Base-by-base conservation (phyloP, 2,329 filamentous ascomycete species). In the Colletotrichum magnum region DNA sequence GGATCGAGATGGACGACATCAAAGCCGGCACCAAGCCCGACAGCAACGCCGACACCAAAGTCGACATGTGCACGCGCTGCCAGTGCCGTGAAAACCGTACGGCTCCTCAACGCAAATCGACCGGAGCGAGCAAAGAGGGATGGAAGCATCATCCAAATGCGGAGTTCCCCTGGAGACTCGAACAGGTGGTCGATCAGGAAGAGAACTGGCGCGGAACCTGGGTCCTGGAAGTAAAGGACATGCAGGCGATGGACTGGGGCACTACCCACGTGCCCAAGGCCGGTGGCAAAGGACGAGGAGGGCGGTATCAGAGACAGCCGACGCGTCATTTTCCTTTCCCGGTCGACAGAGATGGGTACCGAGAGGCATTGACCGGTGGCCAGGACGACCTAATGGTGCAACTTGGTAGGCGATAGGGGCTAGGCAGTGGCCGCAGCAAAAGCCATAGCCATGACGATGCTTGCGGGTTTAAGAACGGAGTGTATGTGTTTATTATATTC, bases 121-220 rank as follows among this genome's bases (percentile, higher is more conserved):
- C 21, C 6, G 47, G 7, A 58, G 39, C 15, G 6, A 12, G 26
- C 16, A 32, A 54, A 57, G 56, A 57, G n/a, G 52, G 57, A 48
- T 69, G 67, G 63, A 5, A 36, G 5, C 58, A 51, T 13, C 50
- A 4, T 36, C 62, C 43, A 32, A 28, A 62, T 45, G 60, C 48
- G 39, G 70, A 74, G 51, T 73, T 71, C 57, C 61, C 71, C 57
- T 73, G 71, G 68, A 50, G 58, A 66, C 32, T 70, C 21, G 48
- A 61, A 39, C 65, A 70, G 39, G 24, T 69, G 18, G 64, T 74
- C 26, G 58, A 73, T 5, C 47, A 63, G 58, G 72, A 74, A 60
- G 72, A 72, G 36, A 74, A 74, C 69, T 74, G 73, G 73, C 71
- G 72, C 50, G 68, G 72, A 32, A 74, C 69, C 24, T 74, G 71